Base-by-base conservation (phyloP, 345 rosid species). In the Euphorbia tirucalli region DNA sequence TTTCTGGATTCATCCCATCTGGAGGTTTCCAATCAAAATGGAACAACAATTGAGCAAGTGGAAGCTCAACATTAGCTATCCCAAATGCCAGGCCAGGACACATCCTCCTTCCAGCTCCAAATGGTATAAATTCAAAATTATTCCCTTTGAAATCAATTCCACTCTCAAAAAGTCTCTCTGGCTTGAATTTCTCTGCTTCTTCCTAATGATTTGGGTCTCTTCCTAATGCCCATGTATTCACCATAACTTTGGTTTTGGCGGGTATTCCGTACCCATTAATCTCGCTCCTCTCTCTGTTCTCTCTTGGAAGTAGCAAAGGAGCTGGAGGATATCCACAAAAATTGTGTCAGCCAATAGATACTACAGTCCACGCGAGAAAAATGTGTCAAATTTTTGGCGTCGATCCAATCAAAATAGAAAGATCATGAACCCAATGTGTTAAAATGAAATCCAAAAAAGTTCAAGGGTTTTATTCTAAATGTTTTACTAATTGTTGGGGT, bases 21-120 rank as follows among this genome's bases (percentile, higher is more conserved):
- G 77, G 74, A 21, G 76, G 71, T 43, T 79, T 74, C 85, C 85
- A 82, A 46, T 82, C 76, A 59, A 79, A 82, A 68, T 79, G 80
- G 56, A 48, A 73, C 11, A 82, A 24, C 41, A 82, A 59, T 0
- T 73, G 22, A 15, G 80, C 82, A 0, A 82, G 74, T 44, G 71
- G 65, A 43, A 78, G 76, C 27, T 82, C 74, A 16, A 79, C 69
- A 54, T 63, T 71, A 16, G 71, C 57, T 5, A 74, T 5, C 1
- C 63, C 85, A 54, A 67, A 82, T 16, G 22, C 14, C 0, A 82
- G 66, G 0, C 82, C 78, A 16, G 85, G 85, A 41, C 85, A 82
- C 3, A 73, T 74, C 66, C 82, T 79, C 24, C 85, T 71, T n/a
- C 85, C 81, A 6, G 75, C 75, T n/a, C 76, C 80, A 58, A 82